Evolutionary conservation across 371 early-diverging fungal species (phyloP), one percentile per base, ranked within the genome.

Genomic region (Parasitella parasitica): DNA sequence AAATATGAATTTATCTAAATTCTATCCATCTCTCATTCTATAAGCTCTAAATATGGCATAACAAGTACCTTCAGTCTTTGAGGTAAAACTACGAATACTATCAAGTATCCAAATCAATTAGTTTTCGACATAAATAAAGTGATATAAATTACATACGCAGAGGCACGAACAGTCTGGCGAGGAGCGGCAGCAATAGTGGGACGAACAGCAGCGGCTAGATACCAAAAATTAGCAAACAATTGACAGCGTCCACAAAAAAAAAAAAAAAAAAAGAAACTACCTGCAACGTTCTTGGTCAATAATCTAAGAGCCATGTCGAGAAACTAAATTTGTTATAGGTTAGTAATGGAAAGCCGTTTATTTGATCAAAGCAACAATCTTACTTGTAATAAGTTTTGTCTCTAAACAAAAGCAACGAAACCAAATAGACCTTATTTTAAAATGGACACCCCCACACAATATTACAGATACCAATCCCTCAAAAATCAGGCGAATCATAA

Each of bases 231-330:
- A 15, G n/a, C 16, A 51, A 54, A 37, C 20, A 20, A 37, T 24
- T 49, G 49, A 49, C 49, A 49, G 24, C n/a, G 13, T 13, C 13
- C 4, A 26, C 15, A 13, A 24, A 26, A 18, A 24, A 24, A 24
- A 24, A 48, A 7, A 41, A 16, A 20, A 38, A 38, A 18, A 41
- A 18, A 18, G 6, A 2, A 18, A 9, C 8, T 49, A 49, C 49
- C 49, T 69, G 80, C 72, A 58, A 77, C 80, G 58, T 70, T 59
- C 73, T 77, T 80, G 59, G 80, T 70, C 72, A 80, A 75, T 68
- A 80, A 72, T 70, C 80, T 68, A 64, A 80, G 66, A 72, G 80
- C 76, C 80, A 80, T 80, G 65, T 69, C 61, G 49, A 56, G 49
- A 49, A 49, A 27, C 49, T 27, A 49, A 12, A 26, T 26, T 15